Evolutionary conservation across 169 alveolate species (phyloP).

Genomic region (Cardiosporidium cionae): DNA sequence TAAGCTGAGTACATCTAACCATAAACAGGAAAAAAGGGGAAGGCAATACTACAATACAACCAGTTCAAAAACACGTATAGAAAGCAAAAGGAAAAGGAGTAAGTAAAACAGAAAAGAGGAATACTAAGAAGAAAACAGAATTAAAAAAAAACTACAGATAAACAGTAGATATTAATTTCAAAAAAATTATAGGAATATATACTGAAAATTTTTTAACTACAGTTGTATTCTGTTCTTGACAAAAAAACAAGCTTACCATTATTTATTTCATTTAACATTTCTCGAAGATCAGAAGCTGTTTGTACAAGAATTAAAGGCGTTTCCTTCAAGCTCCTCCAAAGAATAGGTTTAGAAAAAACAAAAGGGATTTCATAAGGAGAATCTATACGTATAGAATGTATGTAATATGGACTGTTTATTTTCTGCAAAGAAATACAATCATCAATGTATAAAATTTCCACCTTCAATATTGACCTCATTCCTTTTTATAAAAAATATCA

Average conservation of each 20-base stretch:
- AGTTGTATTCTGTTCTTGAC: too few species aligned
- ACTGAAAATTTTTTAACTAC: too few species aligned
- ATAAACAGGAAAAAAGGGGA: not conserved
- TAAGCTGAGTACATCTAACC: too few species aligned
- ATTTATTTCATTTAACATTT: conserved; percentile 47
- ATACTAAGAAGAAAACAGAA: too few species aligned
- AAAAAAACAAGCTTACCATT: conserved; percentile 25
- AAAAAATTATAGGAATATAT: too few species aligned
- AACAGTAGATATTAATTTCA: too few species aligned
- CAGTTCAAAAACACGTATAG: not conserved
- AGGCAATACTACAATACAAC: conserved; percentile 1
- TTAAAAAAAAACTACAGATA: too few species aligned
- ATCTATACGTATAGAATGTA: too few species aligned
- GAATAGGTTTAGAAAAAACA: conserved; percentile 6
- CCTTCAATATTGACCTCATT: conserved; percentile 19
- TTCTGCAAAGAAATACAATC: conserved; percentile 17
- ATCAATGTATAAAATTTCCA: conserved; percentile 29
- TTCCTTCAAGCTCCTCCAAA: conserved; percentile 36
- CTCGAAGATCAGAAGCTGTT: conserved; percentile 46
- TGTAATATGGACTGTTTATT: not conserved
- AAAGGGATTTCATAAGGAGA: not conserved
- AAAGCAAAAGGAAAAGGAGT: not conserved
- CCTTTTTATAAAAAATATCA: not conserved
- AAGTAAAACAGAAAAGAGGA: not conserved
- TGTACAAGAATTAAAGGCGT: conserved; percentile 63